Evolutionary conservation across 2,329 filamentous ascomycete genomes (phyloP), one percentile per base, ranked within the genome.

Genomic region (Nigrospora osmanthi): DNA sequence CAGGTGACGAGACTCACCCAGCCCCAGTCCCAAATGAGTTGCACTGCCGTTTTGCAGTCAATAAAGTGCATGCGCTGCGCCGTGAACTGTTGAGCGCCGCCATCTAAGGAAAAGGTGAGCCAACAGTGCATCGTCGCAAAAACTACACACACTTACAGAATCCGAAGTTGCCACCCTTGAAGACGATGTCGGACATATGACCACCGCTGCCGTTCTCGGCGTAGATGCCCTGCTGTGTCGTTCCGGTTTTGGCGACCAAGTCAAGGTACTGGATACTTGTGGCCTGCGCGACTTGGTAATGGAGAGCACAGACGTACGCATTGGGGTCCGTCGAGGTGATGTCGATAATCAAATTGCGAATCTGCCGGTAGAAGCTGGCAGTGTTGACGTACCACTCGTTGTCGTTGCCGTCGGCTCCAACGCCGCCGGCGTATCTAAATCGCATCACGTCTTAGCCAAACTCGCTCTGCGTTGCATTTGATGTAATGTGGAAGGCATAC

Each of bases 21-120:
- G 7, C 35, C 35, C 35, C 35, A 37, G 15, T 37, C 35, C 35
- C 35, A 37, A 4, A 37, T 17, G 81, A 93, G 85, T 68, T 79
- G 88, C 51, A 95, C 81, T 49, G 86, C 89, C 2, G 87, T 94
- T 59, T 87, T 76, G 71, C 86, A 90, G 63, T 78, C 75, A 61
- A 86, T 87, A 75, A 94, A 94, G 32, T 76, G 85, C 61, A 93
- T 59, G 66, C 94, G 93, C 53, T 88, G 83, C 28, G 82, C 84
- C 34, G 87, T 91, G 66, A 91, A 93, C 66, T 95, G 89, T 68
- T 95, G 89, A 66, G 83, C 89, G 41, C 89, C 89, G 23, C 90
- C 71, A 28, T 28, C 23, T 28, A 28, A n/a, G n/a, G n/a, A n/a
- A n/a, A n/a, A n/a, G n/a, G n/a, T n/a, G n/a, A n/a, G n/a, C n/a